Conservation (phyloP, 306 rosid species). For the Cucumis melo region DNA sequence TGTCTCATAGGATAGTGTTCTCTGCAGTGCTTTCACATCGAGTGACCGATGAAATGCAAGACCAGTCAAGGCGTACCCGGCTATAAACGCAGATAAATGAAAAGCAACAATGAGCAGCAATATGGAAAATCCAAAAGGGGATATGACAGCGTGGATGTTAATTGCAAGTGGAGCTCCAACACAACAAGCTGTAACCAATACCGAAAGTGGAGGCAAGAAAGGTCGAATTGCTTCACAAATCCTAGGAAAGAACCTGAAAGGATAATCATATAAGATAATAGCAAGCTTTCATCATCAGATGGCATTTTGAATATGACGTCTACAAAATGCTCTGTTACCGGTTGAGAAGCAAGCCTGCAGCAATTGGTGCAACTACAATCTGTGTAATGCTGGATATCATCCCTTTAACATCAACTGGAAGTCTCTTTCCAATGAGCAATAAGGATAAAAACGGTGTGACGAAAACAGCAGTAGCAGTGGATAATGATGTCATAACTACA, state of each 20-base stretch:
- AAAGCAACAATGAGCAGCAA: conserved; percentile 53
- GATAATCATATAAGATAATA: conserved; percentile 6
- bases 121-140: conserved; percentile 60
- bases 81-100: conserved; percentile 60
- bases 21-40: conserved; percentile 61
- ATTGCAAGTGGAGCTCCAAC: conserved; percentile 96
- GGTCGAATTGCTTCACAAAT: conserved; percentile 60
- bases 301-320: conserved; percentile 1
- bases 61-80: conserved; percentile 64
- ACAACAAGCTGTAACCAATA: conserved; percentile 68
- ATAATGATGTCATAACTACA: conserved; percentile 88
- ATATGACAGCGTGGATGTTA: conserved; percentile 55
- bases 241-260: conserved; percentile 62
- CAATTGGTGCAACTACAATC: conserved; percentile 81
- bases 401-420: conserved; percentile 92
- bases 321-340: conserved; percentile 27
- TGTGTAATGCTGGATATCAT: conserved; percentile 86
- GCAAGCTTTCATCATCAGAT: conserved; percentile 6
- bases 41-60: conserved; percentile 35
- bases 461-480: conserved; percentile 85
- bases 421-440: conserved; percentile 80
- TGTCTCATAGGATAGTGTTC: conserved; percentile 87
- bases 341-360: conserved; percentile 68
- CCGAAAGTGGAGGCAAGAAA: conserved; percentile 76
- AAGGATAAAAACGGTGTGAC: conserved; percentile 73